Evolutionary conservation across 129 eudicot genomes (phyloP).

Genomic region (Escallonia rubra): DNA sequence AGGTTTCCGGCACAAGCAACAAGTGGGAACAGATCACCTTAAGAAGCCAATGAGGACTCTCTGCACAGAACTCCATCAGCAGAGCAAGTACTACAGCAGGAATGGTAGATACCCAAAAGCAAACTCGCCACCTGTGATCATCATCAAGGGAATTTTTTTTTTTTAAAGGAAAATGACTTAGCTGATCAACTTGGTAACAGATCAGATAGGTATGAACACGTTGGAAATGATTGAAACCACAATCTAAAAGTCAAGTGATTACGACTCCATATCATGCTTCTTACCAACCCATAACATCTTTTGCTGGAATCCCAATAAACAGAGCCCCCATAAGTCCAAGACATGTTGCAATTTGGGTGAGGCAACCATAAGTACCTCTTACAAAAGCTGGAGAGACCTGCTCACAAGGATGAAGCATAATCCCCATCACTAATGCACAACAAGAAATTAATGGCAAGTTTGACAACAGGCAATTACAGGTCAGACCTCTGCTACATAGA

Average conservation of each 20-base stretch:
- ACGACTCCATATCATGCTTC: slow-evolving; percentile 14
- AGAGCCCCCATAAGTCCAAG: slow-evolving; percentile 79
- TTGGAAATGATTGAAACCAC: background rate
- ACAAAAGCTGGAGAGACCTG: slow-evolving; percentile 88
- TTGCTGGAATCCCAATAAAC: slow-evolving; percentile 80
- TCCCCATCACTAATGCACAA: background rate
- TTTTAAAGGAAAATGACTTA: too few relatives aligned
- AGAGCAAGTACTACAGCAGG: slow-evolving; percentile 77
- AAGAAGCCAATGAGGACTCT: slow-evolving; percentile 93
- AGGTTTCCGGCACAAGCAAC: background rate
- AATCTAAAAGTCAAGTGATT: background rate
- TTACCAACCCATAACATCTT: slow-evolving; percentile 68
- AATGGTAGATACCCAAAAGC: slow-evolving; percentile 78
- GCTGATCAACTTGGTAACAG: background rate
- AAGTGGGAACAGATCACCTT: slow-evolving; percentile 41
- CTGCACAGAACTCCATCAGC: slow-evolving; percentile 77
- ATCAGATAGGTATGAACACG: slow-evolving; percentile 3
- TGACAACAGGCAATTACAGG: background rate
- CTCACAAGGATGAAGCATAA: slow-evolving; percentile 3
- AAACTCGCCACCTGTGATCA: slow-evolving; percentile 72
- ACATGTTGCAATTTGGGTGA: slow-evolving; percentile 85
- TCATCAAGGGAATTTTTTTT: slow-evolving; percentile 16
- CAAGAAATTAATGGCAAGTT: background rate
- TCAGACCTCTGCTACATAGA: slow-evolving; percentile 80
- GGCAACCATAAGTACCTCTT: slow-evolving; percentile 91